Evolutionary conservation across 1,284 basidiomycete genomes (phyloP), one percentile per base, ranked within the genome.

Genomic region (Schizophyllum commune): DNA sequence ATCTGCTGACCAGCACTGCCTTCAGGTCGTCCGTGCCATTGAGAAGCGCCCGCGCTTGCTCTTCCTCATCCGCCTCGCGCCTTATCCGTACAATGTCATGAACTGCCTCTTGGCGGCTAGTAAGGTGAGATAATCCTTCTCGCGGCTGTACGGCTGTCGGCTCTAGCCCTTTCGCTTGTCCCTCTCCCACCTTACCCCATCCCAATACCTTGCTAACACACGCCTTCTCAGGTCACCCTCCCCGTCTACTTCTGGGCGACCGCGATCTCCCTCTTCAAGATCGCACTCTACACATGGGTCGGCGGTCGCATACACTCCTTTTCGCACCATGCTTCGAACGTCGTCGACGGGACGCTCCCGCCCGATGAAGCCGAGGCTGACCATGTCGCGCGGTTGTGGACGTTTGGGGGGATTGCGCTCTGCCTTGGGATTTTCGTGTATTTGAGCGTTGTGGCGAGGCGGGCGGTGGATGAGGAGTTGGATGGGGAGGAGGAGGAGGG

Each of bases 51-150:
- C 92, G 0, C 85, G 85, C 69, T 79, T 94, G 6, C 83, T 94
- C 57, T 93, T 94, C 77, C 84, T 94, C 65, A 89, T 94, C 67
- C 89, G 92, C 59, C 80, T 94, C 57, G 92, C 90, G 19, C 89
- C 89, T 4, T 91, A 91, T 70, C 89, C 89, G 0, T 91, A 89
- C 78, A 94, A 94, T 73, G 87, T 94, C 69, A 91, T 94, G 86
- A 94, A 94, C 76, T 91, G 89, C 67, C 82, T 94, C 54, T 82
- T 94, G 39, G 92, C 92, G 2, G 89, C 90, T n/a, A 47, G 53
- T 21, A 20, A 55, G 11, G 27, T 27, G 5, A 27, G 27, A 5
- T 2, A 27, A 3, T 3, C 5, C 27, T 27, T 5, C 5, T 5
- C 2, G 5, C 27, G 27, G 27, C 27, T 27, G 5, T 27, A 5